These are phyloP conservation scores for Sequoia sempervirens DNA, from an alignment of 75 land plant genomes.

Conservation along the genomic window DNA sequence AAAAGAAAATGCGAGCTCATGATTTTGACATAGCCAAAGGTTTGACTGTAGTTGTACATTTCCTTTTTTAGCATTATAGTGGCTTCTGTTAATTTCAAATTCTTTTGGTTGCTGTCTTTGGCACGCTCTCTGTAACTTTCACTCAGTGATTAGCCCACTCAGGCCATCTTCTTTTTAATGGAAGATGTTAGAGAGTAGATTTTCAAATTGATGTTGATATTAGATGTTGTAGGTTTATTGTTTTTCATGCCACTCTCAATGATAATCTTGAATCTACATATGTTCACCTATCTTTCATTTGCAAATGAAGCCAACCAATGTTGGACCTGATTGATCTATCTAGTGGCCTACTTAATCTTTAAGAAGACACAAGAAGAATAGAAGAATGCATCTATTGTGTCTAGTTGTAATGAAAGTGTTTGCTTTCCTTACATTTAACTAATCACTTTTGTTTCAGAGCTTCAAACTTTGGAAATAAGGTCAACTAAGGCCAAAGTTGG, in stretches of 20 bases:
- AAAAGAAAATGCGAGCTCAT: too few species aligned
- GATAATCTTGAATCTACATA: neutral
- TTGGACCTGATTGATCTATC: too few species aligned
- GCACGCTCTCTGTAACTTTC: neutral
- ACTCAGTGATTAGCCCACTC: neutral
- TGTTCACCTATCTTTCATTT: too few species aligned
- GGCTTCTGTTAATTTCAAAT: neutral
- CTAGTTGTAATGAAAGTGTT: neutral
- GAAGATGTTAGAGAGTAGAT: neutral
- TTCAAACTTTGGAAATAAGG: neutral
- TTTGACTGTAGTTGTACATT: too few species aligned
- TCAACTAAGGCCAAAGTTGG: neutral
- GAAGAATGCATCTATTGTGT: neutral
- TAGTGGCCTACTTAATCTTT: too few species aligned
- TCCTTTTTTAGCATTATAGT: neutral
- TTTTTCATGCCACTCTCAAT: neutral
- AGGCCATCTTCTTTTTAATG: neutral
- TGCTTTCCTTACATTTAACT: neutral
- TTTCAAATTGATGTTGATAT: neutral
- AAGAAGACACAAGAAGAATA: neutral
- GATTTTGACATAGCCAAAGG: too few species aligned
- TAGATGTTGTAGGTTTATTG: neutral
- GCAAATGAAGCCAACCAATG: too few species aligned
- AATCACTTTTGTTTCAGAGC: neutral
- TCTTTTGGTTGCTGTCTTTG: neutral